Base-by-base conservation (phyloP, 2,329 filamentous ascomycete genomes). In the Arthrobotrys pseudoclavata region DNA sequence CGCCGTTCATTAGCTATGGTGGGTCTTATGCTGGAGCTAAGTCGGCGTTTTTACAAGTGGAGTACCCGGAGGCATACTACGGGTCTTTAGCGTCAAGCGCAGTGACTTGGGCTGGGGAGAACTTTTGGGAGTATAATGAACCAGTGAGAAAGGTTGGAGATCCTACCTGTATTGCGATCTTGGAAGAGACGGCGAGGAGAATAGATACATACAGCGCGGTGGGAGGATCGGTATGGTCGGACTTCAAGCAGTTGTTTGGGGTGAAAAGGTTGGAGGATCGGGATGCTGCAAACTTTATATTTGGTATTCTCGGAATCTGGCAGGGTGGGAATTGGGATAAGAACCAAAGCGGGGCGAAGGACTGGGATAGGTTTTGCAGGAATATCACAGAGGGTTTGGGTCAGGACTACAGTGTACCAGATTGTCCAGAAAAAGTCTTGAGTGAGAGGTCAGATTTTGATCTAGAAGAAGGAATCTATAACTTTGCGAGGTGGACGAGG, bases 1-100 rank as follows among this genome's bases (percentile, higher is more conserved):
- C 89, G 0, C 88, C 93, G 0, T 96, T 91, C 84, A 90, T 97
- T 74, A 89, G 89, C 0, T 97, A 96, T 78, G 93, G 93, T 1
- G 93, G 93, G 0, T 94, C 91, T 0, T 97, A 97, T 81, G 92
- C 93, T 0, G 93, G 93, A 1, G 91, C 90, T 0, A 91, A 94
- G 80, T 91, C 90, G 9, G 92, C 93, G 0, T 91, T 97, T 80
- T 84, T 93, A 42, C 89, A 93, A 34, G 90, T 91, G 72, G 82
- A 90, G 15, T 96, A 97, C 82, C 93, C 93, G 0, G 89, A 95
- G 34, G 84, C 91, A 6, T 96, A 91, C 84, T 95, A 88, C 87
- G 93, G 88, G 6, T 88, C 91, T 3, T 95, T 97, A 61, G 91
- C 91, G 0, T 94, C 91, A 0, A 95, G 92, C 0, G 93, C 91